phyloP scores from a whole-genome alignment of 2,329 filamentous ascomycete species.

The Stagonosporopsis vannaccii region DNA sequence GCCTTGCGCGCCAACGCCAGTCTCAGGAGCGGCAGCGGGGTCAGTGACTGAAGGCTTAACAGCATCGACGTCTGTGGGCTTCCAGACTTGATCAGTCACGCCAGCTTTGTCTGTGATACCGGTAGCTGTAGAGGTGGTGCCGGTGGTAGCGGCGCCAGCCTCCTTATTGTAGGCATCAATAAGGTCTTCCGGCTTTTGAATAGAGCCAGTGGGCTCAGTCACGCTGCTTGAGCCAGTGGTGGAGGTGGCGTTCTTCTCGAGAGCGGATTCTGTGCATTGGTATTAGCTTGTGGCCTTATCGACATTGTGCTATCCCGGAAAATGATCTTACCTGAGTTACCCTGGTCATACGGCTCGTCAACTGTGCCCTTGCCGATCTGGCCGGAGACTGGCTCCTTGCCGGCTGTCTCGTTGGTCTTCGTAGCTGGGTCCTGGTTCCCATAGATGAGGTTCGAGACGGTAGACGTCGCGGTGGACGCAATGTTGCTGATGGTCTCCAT shows the following conservation, averaged over 20 bases:
- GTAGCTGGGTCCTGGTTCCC: slow-evolving; percentile 42
- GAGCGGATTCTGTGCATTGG: slow-evolving; percentile 23
- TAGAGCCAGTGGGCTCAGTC: slow-evolving; percentile 11
- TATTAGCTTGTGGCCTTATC: slow-evolving; percentile 13
- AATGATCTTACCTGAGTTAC: slow-evolving; percentile 67
- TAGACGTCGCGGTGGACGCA: slow-evolving; percentile 31
- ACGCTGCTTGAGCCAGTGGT: slow-evolving; percentile 6
- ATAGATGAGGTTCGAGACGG: slow-evolving; percentile 49
- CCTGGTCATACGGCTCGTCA: slow-evolving; percentile 79
- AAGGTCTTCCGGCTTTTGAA: slow-evolving; percentile 19
- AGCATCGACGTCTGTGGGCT: slow-evolving; percentile 40
- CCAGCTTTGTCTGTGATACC: slow-evolving; percentile 36
- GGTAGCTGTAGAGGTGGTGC: slow-evolving; percentile 36
- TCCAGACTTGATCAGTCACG: slow-evolving; percentile 37
- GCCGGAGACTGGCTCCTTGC: slow-evolving; percentile 75
- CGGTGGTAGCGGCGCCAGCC: slow-evolving; percentile 23
- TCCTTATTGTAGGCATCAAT: slow-evolving; percentile 24
- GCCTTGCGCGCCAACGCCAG: slow-evolving; percentile 42
- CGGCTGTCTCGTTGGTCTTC: slow-evolving; percentile 50
- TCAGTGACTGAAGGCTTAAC: slow-evolving; percentile 55
- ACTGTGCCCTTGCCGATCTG: slow-evolving; percentile 70
- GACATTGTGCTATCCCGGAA: background rate
- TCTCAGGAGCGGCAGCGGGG: slow-evolving; percentile 56
- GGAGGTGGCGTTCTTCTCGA: slow-evolving; percentile 19
- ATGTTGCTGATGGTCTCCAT: slow-evolving; percentile 52